Base-by-base conservation (phyloP, 2,329 filamentous ascomycete genomes). In the Aspergillus unguis region DNA sequence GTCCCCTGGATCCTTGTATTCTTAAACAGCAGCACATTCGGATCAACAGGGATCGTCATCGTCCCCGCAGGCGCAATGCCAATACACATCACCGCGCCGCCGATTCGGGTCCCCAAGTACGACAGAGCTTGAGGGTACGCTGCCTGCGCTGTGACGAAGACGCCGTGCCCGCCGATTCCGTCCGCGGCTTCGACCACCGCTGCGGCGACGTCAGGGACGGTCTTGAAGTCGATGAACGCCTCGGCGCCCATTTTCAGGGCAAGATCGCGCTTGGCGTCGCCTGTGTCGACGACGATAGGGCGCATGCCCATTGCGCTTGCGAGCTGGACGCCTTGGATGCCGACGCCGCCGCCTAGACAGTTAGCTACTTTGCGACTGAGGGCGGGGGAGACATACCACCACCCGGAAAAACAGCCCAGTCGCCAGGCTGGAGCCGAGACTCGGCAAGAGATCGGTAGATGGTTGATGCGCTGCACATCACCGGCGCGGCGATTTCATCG, bases 381-480 rank as follows among this genome's bases (percentile, higher is more conserved):
- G 35, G 17, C n/a, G 11, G 6, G 35, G 17, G 25, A 4, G 36
- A 25, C 36, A 38, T 38, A 38, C 81, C 81, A 0, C 77, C 63
- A 3, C 65, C 65, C 0, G 65, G 64, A 28, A 67, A 67, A 1
- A 65, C 64, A 1, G 79, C 77, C 77, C 78, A 84, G 45, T 82
- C 70, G 7, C 80, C 78, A 0, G 80, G 69, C 52, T 70, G 70
- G 3, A 83, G 67, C 1, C 70, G 72, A 0, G 77, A 78, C 37
- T 81, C 77, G 9, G 77, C 72, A 45, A 85, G 69, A 2, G 80
- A 79, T 2, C 79, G 75, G 63, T 84, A 82, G 55, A 84, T 80
- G 1, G 83, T 85, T 5, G 75, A 77, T 0, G 79, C 80, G 40
- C 72, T 76, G 67, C 82, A 85, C 80, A 85, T 83, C 53, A 85